Base-by-base conservation (phyloP, 371 early-diverging fungal species). In the Syncephalastrum sp. region DNA sequence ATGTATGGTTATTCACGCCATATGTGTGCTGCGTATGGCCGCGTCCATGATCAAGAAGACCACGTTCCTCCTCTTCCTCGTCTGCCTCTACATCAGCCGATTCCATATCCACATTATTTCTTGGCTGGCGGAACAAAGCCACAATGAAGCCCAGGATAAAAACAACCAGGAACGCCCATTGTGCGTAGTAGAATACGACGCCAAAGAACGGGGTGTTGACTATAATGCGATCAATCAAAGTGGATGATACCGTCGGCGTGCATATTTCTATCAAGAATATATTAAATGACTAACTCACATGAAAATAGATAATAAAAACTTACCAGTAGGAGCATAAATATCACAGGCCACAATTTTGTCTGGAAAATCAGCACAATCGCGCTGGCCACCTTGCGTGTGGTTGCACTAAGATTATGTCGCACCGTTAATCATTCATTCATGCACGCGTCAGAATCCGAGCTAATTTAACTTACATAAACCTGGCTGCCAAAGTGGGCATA, bases 401-500 rank as follows among this genome's bases (percentile, higher is more conserved):
- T 86, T 86, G 69, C 86, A 86, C 83, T 84, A 33, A 33, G 38
- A 33, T 6, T 10, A 33, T 33, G 38, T 33, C 38, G 38, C 8
- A 42, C 27, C 23, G 14, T 33, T 15, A 27, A 33, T 47, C n/a
- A 47, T 24, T 56, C 25, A 48, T 47, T 21, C 21, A 21, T 21
- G 29, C 29, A 29, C 42, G 38, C 13, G 21, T 4, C 50, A 42
- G 6, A 15, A 48, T 16, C 8, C 19, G 15, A 23, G 46, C 44
- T 50, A 17, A 44, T 15, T 27, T 24, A 44, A 66, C 83, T 65
- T 70, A 86, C 85, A 65, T 83, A 88, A 50, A 75, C 72, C 67
- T 88, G 87, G 55, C 81, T 82, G 41, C 87, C 86, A 69, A 83
- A 88, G 67, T 84, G 84, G 41, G 86, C 71, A 60, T 88, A 88